Conservation (phyloP, 148 eudicot genomes). For the Hydrangea macrophylla region DNA sequence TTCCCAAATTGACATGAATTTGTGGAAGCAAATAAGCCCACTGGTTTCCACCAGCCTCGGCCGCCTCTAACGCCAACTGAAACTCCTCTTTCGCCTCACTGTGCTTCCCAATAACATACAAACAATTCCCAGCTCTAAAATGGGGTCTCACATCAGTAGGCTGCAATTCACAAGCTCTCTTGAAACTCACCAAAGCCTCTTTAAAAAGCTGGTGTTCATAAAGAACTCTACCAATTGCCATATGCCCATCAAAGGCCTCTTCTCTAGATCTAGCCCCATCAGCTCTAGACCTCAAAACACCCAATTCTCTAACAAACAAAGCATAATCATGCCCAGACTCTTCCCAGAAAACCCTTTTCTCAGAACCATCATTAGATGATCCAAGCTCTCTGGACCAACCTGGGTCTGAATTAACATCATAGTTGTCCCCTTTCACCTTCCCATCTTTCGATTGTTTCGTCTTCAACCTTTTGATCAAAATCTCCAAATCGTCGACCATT, state of each 20-base stretch:
- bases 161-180: conserved; percentile 82
- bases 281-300: conserved; percentile 72
- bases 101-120: conserved; percentile 60
- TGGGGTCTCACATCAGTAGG: conserved; percentile 95
- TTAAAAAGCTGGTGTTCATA: conserved; percentile 72
- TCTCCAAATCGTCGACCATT: conserved; percentile 87
- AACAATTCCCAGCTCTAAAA: conserved; percentile 89
- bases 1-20: conserved; percentile 92
- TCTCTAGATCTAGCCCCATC: conserved; percentile 83
- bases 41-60: conserved; percentile 85
- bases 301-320: conserved; percentile 70
- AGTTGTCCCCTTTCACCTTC: conserved; percentile 55
- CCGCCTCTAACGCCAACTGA: conserved; percentile 71
- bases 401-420: conserved; percentile 68
- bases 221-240: conserved; percentile 89
- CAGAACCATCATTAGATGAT: conserved; percentile 51
- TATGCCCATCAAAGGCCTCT: conserved; percentile 96
- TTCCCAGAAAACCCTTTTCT: conserved; percentile 78
- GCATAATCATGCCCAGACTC: conserved; percentile 71
- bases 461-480: conserved; percentile 68
- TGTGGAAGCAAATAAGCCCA: conserved; percentile 91
- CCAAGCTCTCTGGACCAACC: conserved; percentile 97
- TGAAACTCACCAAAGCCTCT: conserved; percentile 78
- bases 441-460: conserved; percentile 64
- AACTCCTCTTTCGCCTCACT: conserved; percentile 71